Evolutionary conservation across 192 early-diverging fungal species (phyloP), one percentile per base, ranked within the genome.

Genomic region (Gamsiella multidivaricata): DNA sequence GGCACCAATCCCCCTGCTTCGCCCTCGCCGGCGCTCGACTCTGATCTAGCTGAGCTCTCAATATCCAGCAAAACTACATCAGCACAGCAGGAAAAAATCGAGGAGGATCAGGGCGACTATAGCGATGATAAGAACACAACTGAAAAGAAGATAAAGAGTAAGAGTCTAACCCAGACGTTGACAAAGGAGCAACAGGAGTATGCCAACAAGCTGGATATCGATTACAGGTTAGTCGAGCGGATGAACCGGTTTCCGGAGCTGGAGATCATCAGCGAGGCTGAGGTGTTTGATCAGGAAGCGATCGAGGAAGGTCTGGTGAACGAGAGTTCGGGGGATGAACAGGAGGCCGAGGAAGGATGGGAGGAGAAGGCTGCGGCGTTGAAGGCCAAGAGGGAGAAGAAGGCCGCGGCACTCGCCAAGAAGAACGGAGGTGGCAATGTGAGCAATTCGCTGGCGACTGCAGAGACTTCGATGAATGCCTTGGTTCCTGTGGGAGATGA

Each of bases 191-290:
- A 78, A 31, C 74, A 78, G 12, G 74, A 68, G 20, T 78, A 78
- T 37, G 74, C 74, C 57, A 81, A 50, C 71, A 82, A 72, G 14
- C 62, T 71, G 22, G 73, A 71, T 49, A 71, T 71, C 43, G 68
- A 71, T 41, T 55, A 37, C 45, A 76, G 54, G 26, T 18, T 68
- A 23, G 36, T 66, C 22, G 72, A 70, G 33, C 61, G 61, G 6
- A 70, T 70, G 61, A 56, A 58, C 58, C 54, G 69, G 7, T 93
- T 89, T 58, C 86, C 84, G 0, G 90, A 91, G 69, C 81, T 82
- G 29, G 87, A 92, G 31, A 90, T 92, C 34, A 89, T 89, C 37
- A 87, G 87, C 3, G 93, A 93, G 49, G 86, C 88, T 3, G 91
- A 94, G 65, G 72, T 69, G 3, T 68, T 70, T 36, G 87, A 82